Base-by-base conservation (phyloP, 2,329 filamentous ascomycete species). In the Coleophoma cylindrospora region DNA sequence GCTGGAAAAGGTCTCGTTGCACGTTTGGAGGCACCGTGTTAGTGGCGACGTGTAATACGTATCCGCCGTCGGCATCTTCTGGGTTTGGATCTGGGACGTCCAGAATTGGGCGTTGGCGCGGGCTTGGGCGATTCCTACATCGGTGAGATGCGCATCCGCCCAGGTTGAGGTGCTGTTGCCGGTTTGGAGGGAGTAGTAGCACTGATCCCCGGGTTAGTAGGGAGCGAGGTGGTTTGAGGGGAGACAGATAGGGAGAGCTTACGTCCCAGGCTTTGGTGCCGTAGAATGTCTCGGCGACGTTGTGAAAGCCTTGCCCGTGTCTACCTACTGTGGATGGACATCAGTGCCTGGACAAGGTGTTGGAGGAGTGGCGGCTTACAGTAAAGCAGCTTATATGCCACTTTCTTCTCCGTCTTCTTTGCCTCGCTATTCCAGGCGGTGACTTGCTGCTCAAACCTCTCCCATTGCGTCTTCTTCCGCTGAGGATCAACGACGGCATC, bases 181-280 rank as follows among this genome's bases (percentile, higher is more conserved):
- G 19, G 84, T 74, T 11, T 76, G 73, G 54, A 80, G 72, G 5
- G 79, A 76, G 83, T 83, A 89, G 70, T 87, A 87, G 64, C 81
- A 80, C 75, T 79, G 8, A 34, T 21, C 6, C 9, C 34, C 27
- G 12, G 8, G 14, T 46, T 17, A 22, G 21, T 17, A 27, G 8
- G 19, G 3, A 3, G 15, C 15, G 14, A 33, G 19, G 12, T 13
- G 11, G 15, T 32, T 32, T 6, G 12, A 27, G 13, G 7, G n/a
- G 3, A 32, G 9, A 10, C n/a, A 11, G 10, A 14, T 17, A 6
- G 12, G 17, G 22, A 32, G 19, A 15, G 67, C 76, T 58, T 63
- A 77, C 79, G 64, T 87, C 83, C 84, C 83, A 87, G 3, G 79
- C 80, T 1, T 79, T 75, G 0, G 82, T 86, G 45, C 83, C 83